A percentile compares a stretch with the other conserved stretches of the same genome.
These are phyloP conservation scores for Penicillium pancosmium DNA, from an alignment of 495 filamentous ascomycete genomes.

Conservation along the genomic window DNA sequence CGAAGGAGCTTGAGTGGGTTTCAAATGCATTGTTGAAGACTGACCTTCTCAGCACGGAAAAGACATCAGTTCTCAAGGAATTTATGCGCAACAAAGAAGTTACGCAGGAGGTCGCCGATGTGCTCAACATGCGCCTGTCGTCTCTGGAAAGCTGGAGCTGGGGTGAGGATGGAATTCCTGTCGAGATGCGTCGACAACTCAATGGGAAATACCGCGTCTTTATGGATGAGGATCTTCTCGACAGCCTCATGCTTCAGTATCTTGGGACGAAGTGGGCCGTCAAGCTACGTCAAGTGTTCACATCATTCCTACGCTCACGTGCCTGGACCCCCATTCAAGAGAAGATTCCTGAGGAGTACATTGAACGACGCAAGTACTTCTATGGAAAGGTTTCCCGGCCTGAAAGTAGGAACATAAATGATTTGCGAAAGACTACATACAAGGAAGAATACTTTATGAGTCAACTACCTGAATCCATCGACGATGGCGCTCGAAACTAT, in stretches of 20 bases:
- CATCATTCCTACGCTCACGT: conserved; percentile 26
- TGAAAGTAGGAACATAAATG: conserved; percentile 30
- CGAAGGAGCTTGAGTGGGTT: conserved; percentile 48
- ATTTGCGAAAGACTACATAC: conserved; percentile 43
- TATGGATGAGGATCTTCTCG: conserved; percentile 70
- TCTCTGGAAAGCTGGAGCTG: conserved; percentile 64
- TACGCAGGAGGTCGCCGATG: conserved; percentile 62
- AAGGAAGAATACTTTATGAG: conserved; percentile 57
- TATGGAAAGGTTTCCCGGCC: conserved; percentile 28
- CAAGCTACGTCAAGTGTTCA: conserved; percentile 50
- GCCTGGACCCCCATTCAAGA: conserved; percentile 44
- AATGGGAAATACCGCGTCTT: conserved; percentile 63
- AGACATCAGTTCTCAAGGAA: conserved; percentile 58
- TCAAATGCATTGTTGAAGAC: conserved; percentile 56
- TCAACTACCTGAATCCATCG: conserved; percentile 39
- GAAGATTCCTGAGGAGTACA: conserved; percentile 46
- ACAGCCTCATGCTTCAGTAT: conserved; percentile 66
- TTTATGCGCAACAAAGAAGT: conserved; percentile 60
- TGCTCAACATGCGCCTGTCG: conserved; percentile 68
- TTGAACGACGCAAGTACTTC: conserved; percentile 52
- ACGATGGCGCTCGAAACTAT: conserved; percentile 30
- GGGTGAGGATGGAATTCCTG: conserved; percentile 50
- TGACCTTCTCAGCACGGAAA: conserved; percentile 63
- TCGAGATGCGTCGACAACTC: conserved; percentile 65
- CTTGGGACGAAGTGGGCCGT: conserved; percentile 65